Evolutionary conservation across 2,329 filamentous ascomycete species (phyloP).

Genomic region (Fusarium decemcellulare): DNA sequence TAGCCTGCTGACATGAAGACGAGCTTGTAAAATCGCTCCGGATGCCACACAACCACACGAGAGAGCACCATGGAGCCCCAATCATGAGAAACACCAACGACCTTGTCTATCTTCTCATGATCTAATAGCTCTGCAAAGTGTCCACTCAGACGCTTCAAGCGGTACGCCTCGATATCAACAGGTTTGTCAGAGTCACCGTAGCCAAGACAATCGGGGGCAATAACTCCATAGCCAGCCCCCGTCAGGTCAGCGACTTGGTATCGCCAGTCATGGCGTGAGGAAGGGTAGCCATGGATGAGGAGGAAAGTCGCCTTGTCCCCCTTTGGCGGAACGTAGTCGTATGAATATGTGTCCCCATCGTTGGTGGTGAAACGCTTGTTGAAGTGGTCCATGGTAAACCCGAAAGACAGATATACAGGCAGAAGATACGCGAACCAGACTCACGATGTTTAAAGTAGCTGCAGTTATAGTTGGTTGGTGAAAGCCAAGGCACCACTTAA

Average conservation of each 20-base stretch:
- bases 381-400: not conserved
- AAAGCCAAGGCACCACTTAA: not conserved
- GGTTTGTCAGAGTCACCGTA: constrained; percentile 39
- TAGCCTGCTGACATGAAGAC: constrained; percentile 26
- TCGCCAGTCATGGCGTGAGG: constrained; percentile 36
- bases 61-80: constrained; percentile 33
- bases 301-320: constrained; percentile 26
- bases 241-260: constrained; percentile 29
- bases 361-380: constrained; percentile 6
- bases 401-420: not conserved
- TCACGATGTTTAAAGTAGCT: not conserved
- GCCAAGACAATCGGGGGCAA: constrained; percentile 39
- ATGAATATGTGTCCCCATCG: constrained; percentile 18
- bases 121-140: constrained; percentile 35
- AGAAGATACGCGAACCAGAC: not conserved
- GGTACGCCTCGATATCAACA: constrained; percentile 25
- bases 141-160: constrained; percentile 14
- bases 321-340: constrained; percentile 18
- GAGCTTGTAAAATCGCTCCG: constrained; percentile 17
- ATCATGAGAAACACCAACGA: constrained; percentile 37
- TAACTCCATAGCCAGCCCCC: constrained; percentile 28
- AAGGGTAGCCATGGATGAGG: constrained; percentile 39
- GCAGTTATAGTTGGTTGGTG: not conserved
- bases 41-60: constrained; percentile 28
- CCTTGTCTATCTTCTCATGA: constrained; percentile 16